phyloP scores from a whole-genome alignment of 495 filamentous ascomycete species.

The Daldinia decipiens region DNA sequence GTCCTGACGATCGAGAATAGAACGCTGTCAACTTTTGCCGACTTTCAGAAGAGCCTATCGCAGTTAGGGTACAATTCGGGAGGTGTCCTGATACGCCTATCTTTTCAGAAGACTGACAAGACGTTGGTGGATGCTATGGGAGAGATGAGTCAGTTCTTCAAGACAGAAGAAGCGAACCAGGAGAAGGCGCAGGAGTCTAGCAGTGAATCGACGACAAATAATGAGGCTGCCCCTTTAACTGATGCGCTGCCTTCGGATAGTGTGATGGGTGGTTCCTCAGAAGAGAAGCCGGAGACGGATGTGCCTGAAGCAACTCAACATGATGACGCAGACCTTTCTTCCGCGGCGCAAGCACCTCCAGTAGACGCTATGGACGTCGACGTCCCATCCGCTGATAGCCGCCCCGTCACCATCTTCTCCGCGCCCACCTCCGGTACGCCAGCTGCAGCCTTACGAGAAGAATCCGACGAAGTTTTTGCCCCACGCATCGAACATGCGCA shows the following conservation, averaged over 20 bases:
- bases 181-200: conserved; percentile 20
- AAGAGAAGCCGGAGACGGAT: conserved; percentile 17
- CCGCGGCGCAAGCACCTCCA: conserved; percentile 23
- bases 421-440: conserved; percentile 78
- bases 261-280: background rate
- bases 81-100: conserved; percentile 77
- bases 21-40: conserved; percentile 77
- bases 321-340: conserved; percentile 6
- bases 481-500: conserved; percentile 88
- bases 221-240: conserved; percentile 14
- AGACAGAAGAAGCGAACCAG: conserved; percentile 46
- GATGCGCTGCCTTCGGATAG: conserved; percentile 22
- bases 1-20: conserved; percentile 82
- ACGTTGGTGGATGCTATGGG: conserved; percentile 87
- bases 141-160: conserved; percentile 79
- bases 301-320: conserved; percentile 1
- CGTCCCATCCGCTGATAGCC: conserved; percentile 43
- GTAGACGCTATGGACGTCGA: conserved; percentile 47
- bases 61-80: conserved; percentile 88
- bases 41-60: conserved; percentile 87
- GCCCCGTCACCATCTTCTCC: conserved; percentile 75
- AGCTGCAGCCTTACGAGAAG: conserved; percentile 71
- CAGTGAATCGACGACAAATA: conserved; percentile 9
- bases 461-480: conserved; percentile 79
- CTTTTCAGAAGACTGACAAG: conserved; percentile 76